These are phyloP conservation scores for Trichoderma afroharzianum DNA, from an alignment of 2,329 filamentous ascomycete genomes.

Conservation along the genomic window DNA sequence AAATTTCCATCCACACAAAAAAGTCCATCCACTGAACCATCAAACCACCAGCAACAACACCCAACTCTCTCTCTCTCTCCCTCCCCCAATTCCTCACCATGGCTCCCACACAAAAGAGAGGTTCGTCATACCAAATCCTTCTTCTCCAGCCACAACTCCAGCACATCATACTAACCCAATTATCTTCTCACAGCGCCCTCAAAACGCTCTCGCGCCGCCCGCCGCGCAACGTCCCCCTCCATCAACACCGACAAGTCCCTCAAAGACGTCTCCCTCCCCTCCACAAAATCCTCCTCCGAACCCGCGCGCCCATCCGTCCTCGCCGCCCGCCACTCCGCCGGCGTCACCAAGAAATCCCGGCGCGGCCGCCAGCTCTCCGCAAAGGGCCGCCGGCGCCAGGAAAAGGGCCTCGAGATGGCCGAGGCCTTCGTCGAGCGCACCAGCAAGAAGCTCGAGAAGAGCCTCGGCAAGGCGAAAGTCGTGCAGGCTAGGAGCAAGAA, in stretches of 20 bases:
- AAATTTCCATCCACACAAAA: slow-evolving; percentile 16
- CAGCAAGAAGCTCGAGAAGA: slow-evolving; percentile 52
- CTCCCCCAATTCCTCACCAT: neutral
- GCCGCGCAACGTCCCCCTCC: slow-evolving; percentile 66
- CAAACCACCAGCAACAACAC: neutral
- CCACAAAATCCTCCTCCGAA: slow-evolving; percentile 27
- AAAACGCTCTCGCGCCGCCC: slow-evolving; percentile 69
- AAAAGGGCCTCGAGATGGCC: slow-evolving; percentile 56
- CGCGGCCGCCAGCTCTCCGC: slow-evolving; percentile 51
- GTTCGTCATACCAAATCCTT: neutral
- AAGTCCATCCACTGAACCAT: neutral
- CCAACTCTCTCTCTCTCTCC: neutral
- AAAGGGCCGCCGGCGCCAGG: slow-evolving; percentile 53
- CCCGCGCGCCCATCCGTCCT: slow-evolving; percentile 62
- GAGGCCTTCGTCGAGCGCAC: slow-evolving; percentile 59
- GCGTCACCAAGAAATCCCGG: slow-evolving; percentile 65
- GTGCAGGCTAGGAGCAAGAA: slow-evolving; percentile 49
- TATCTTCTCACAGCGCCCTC: slow-evolving; percentile 50
- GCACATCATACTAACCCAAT: neutral
- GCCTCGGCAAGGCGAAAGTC: slow-evolving; percentile 45
- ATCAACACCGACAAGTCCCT: slow-evolving; percentile 71
- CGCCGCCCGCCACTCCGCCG: slow-evolving; percentile 62
- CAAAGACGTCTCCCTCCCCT: slow-evolving; percentile 54
- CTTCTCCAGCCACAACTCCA: neutral
- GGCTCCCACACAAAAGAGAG: neutral